phyloP scores from a whole-genome alignment of 2,329 filamentous ascomycete species.

The Colletotrichum tropicicola region DNA sequence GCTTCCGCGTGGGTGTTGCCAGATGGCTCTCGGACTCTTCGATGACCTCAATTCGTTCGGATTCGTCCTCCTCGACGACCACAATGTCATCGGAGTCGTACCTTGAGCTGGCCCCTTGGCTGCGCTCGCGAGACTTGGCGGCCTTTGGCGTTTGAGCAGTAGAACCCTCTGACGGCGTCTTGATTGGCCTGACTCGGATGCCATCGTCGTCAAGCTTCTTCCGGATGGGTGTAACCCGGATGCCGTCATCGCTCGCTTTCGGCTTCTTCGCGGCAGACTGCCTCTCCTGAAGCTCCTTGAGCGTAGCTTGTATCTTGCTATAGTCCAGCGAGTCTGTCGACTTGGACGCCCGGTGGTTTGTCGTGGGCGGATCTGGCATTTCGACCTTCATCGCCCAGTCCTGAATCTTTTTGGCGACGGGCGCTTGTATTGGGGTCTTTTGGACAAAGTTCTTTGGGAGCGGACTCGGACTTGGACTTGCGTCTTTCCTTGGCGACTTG shows the following conservation, averaged over 20 bases:
- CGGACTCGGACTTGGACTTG: slow-evolving; percentile 47
- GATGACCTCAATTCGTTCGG: slow-evolving; percentile 40
- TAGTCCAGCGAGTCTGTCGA: slow-evolving; percentile 42
- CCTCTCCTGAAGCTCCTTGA: slow-evolving; percentile 29
- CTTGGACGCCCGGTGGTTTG: slow-evolving; percentile 46
- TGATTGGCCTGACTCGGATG: slow-evolving; percentile 41
- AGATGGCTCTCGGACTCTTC: slow-evolving; percentile 48
- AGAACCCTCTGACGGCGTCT: slow-evolving; percentile 11
- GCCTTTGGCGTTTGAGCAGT: slow-evolving; percentile 36
- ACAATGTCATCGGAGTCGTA: slow-evolving; percentile 40
- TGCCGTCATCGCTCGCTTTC: slow-evolving; percentile 48
- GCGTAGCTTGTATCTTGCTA: slow-evolving; percentile 35
- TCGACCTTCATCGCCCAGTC: slow-evolving; percentile 69
- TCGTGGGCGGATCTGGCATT: slow-evolving; percentile 49
- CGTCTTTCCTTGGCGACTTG: slow-evolving; percentile 42
- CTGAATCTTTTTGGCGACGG: slow-evolving; percentile 67
- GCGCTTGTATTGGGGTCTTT: slow-evolving; percentile 61
- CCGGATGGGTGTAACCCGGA: slow-evolving; percentile 52
- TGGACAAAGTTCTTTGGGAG: slow-evolving; percentile 69
- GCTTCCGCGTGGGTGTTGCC: slow-evolving; percentile 45
- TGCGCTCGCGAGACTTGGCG: slow-evolving; percentile 13
- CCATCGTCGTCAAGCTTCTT: slow-evolving; percentile 43
- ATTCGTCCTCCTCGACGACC: slow-evolving; percentile 33
- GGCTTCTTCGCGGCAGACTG: slow-evolving; percentile 25
- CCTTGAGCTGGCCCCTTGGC: slow-evolving; percentile 34